Conservation (phyloP, 371 early-diverging fungal genomes). For the Fennellomyces sp. region DNA sequence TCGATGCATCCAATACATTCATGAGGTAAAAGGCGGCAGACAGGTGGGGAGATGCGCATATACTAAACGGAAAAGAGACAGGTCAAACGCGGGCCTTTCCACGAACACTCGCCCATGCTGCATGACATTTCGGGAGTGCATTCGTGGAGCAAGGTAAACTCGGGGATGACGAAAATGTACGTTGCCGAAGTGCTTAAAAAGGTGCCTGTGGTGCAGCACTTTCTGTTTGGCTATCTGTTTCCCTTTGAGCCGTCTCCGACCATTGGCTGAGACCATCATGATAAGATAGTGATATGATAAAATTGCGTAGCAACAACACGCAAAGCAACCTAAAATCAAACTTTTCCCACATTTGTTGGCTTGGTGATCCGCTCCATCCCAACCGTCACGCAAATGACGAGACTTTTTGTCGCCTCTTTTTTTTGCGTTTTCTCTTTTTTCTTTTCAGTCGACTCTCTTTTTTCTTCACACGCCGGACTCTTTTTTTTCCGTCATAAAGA, state of each 20-base stretch:
- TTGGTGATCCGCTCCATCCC: neutral
- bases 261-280: neutral
- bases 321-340: too few species aligned
- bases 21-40: constrained; percentile 47
- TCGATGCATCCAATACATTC: constrained; percentile 83
- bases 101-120: constrained; percentile 93
- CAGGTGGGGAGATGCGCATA: neutral
- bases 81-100: constrained; percentile 70
- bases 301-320: too few species aligned
- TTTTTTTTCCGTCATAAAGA: neutral
- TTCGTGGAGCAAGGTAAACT: constrained; percentile 90
- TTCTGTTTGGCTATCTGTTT: constrained; percentile 83
- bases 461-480: neutral
- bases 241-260: constrained; percentile 33
- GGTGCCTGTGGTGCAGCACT: constrained; percentile 97
- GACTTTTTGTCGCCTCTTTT: too few species aligned
- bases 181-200: constrained; percentile 93
- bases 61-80: constrained; percentile 9
- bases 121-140: constrained; percentile 91
- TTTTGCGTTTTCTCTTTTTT: neutral
- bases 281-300: neutral
- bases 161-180: constrained; percentile 97
- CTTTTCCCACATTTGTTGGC: neutral
- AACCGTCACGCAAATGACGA: neutral
- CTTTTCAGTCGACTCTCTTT: too few species aligned